phyloP scores from a whole-genome alignment of 768 basidiomycete genomes.

The Solioccasus polychromus region DNA sequence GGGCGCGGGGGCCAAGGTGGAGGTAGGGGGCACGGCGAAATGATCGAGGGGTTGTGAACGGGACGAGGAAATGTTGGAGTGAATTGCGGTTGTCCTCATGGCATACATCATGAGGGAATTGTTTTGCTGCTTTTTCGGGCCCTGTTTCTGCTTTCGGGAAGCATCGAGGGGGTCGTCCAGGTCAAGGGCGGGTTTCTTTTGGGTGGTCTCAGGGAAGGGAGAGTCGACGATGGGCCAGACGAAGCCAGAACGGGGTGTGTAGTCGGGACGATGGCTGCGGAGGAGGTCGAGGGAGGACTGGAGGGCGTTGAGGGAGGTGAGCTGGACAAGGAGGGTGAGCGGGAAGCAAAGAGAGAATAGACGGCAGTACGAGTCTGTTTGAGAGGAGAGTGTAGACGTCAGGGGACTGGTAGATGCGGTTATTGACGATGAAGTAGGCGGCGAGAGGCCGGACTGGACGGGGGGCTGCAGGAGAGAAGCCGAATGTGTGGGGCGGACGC shows the following conservation, averaged over 20 bases:
- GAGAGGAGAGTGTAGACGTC: slow-evolving; percentile 82
- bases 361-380: slow-evolving; percentile 65
- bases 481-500: slow-evolving; percentile 16
- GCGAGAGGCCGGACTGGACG: slow-evolving; percentile 68
- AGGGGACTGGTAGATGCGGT: slow-evolving; percentile 85
- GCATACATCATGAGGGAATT: slow-evolving; percentile 68
- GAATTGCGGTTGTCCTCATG: slow-evolving; percentile 75
- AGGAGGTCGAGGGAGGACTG: slow-evolving; percentile 76
- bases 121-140: slow-evolving; percentile 61
- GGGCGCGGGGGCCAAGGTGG: slow-evolving; percentile 25
- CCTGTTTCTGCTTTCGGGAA: slow-evolving; percentile 24
- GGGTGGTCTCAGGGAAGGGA: slow-evolving; percentile 38
- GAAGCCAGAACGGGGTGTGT: slow-evolving; percentile 80
- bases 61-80: slow-evolving; percentile 55
- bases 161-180: slow-evolving; percentile 23
- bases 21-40: slow-evolving; percentile 25
- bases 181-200: slow-evolving; percentile 38
- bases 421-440: slow-evolving; percentile 86
- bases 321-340: slow-evolving; percentile 34
- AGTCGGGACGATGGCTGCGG: slow-evolving; percentile 72
- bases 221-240: slow-evolving; percentile 79
- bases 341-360: neutral
- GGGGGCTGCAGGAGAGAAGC: neutral
- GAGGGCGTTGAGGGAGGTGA: slow-evolving; percentile 66
- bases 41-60: slow-evolving; percentile 31